Percentiles rank a stretch among this genome's conserved stretches.
Evolutionary conservation across 768 basidiomycete species (phyloP).

Genomic region (Fibroporia radiculosa): DNA sequence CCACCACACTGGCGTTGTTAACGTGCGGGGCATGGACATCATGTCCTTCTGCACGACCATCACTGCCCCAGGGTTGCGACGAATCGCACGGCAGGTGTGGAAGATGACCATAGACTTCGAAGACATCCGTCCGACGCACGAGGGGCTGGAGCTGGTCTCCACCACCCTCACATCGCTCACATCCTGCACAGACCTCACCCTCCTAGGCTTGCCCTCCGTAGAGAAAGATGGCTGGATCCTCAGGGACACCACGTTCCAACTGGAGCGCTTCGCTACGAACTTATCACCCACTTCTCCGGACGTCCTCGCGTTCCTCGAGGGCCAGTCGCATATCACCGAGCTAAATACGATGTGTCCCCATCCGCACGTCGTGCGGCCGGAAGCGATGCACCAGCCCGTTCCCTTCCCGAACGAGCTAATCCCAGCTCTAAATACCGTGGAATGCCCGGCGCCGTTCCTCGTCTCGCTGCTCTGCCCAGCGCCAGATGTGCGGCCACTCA

Average conservation of each 20-base stretch:
- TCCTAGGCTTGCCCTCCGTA: constrained; percentile 3
- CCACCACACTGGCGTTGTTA: constrained; percentile 1
- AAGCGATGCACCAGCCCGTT: background rate
- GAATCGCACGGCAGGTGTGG: background rate
- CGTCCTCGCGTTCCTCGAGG: constrained; percentile 4
- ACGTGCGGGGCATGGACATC: background rate
- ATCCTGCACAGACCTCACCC: constrained; percentile 3
- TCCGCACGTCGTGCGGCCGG: background rate
- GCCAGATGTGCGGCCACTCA: constrained; percentile 3
- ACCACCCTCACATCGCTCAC: background rate
- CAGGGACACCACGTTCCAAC: background rate
- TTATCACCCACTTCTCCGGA: constrained; percentile 5
- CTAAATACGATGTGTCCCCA: constrained; percentile 1
- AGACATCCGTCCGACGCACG: background rate
- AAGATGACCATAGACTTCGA: constrained; percentile 2
- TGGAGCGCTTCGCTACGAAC: constrained; percentile 3
- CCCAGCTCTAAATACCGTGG: constrained; percentile 2
- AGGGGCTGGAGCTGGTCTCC: background rate
- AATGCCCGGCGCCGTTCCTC: constrained; percentile 6
- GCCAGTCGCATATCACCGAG: constrained; percentile 2
- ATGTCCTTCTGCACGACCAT: constrained; percentile 4
- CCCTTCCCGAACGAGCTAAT: constrained; percentile 3
- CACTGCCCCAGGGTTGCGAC: background rate
- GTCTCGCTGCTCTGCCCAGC: constrained; percentile 1
- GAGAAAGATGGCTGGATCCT: constrained; percentile 9